Conservation (phyloP, 768 basidiomycete genomes). For the Phylloporus scabripes region DNA sequence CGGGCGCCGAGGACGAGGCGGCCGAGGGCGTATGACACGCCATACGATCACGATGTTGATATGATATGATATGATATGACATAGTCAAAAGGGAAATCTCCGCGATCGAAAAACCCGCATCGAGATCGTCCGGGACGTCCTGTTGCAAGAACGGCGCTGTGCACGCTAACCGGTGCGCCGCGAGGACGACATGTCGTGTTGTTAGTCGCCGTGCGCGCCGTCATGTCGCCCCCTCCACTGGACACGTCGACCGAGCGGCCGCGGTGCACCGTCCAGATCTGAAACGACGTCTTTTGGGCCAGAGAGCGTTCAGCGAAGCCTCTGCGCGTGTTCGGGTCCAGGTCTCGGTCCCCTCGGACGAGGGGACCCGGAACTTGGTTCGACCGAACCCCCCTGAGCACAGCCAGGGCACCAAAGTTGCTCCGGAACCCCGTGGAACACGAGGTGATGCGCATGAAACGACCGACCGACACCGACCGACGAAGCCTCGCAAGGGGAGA, state of each 20-base stretch:
- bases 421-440: not conserved
- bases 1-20: not conserved
- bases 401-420: not conserved
- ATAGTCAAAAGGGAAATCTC: too few species aligned
- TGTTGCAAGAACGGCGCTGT: too few species aligned
- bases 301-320: not conserved
- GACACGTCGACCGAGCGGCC: not conserved
- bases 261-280: not conserved
- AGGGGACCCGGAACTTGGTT: not conserved
- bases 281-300: not conserved
- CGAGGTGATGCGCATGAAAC: conserved; percentile 2
- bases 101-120: too few species aligned
- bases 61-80: too few species aligned
- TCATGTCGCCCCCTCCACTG: too few species aligned
- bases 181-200: too few species aligned
- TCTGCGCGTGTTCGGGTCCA: not conserved
- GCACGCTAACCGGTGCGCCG: too few species aligned
- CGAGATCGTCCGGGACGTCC: too few species aligned
- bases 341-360: not conserved
- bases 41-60: too few species aligned
- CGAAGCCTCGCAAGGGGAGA: not conserved
- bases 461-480: not conserved
- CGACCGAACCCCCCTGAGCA: not conserved
- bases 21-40: not conserved
- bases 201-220: too few species aligned